Base-by-base conservation (phyloP, 2,329 filamentous ascomycete genomes). In the Nemania bipapillata region DNA sequence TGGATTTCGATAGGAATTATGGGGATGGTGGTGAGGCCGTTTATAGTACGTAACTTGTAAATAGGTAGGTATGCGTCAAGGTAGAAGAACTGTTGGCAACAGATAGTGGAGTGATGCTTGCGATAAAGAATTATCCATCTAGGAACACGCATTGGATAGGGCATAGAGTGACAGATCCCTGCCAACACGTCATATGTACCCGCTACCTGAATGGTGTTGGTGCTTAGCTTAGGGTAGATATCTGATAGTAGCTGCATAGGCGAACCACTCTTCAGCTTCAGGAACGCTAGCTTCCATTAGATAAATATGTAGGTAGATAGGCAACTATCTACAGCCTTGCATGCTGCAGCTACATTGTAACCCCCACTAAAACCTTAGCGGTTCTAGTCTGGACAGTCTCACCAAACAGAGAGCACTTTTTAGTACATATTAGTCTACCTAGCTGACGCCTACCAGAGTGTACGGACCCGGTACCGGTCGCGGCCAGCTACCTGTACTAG, bases 291-390 rank as follows among this genome's bases (percentile, higher is more conserved):
- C 53, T 49, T 49, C n/a, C n/a, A n/a, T n/a, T n/a, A n/a, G n/a
- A n/a, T n/a, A n/a, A n/a, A n/a, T n/a, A n/a, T n/a, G n/a, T 49
- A 22, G n/a, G 11, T 45, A 45, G 9, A 6, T 22, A 26, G n/a
- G n/a, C n/a, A n/a, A n/a, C n/a, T n/a, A n/a, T n/a, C n/a, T n/a
- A 8, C 45, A 65, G 62, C 62, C 62, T 65, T 49, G 60, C 60
- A 63, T 45, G 42, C 28, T 49, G 52, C 42, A 50, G 61, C 61
- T 56, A 24, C 22, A 9, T 20, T 49, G 45, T 24, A 49, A 24
- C 45, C 45, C 45, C 45, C 45, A 49, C n/a, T 26, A 20, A 42
- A 2, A 4, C 32, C 32, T 11, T 35, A 42, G 11, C 30, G 53
- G 30, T 9, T 40, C 40, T 28, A 22, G 53, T 20, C 9, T 26